Percentiles rank a stretch among this genome's conserved stretches.
Evolutionary conservation across 2,329 filamentous ascomycete species (phyloP).

Genomic region (Purpureocillium takamizusanense): DNA sequence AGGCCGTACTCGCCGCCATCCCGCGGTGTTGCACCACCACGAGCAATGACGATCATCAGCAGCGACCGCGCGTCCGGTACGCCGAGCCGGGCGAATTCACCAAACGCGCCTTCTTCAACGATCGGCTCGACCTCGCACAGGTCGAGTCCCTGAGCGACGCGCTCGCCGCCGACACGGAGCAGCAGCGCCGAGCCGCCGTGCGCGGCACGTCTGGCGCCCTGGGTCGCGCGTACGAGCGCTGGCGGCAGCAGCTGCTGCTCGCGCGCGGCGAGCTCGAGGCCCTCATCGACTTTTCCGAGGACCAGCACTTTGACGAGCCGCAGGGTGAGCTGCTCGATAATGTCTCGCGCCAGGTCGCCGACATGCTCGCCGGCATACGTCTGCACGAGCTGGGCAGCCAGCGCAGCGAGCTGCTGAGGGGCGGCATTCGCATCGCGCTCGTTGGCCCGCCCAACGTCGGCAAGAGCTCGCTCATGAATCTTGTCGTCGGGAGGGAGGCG

Average conservation of each 20-base stretch:
- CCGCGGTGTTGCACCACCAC: slow-evolving; percentile 33
- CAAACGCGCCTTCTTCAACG: slow-evolving; percentile 79
- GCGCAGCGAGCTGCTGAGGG: slow-evolving; percentile 72
- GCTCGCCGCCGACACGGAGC: slow-evolving; percentile 70
- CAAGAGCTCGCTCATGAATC: slow-evolving; percentile 89
- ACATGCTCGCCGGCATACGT: slow-evolving; percentile 53
- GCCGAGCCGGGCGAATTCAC: slow-evolving; percentile 96
- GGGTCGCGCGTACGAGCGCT: slow-evolving; percentile 68
- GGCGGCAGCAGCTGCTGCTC: slow-evolving; percentile 68
- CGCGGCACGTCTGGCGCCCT: slow-evolving; percentile 64
- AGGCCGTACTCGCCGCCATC: slow-evolving; percentile 74
- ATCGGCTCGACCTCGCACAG: slow-evolving; percentile 78
- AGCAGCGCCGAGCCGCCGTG: slow-evolving; percentile 81
- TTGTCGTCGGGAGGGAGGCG: slow-evolving; percentile 81
- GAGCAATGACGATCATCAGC: no score
- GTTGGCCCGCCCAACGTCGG: slow-evolving; percentile 89
- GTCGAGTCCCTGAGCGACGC: slow-evolving; percentile 58
- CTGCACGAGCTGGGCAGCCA: slow-evolving; percentile 69
- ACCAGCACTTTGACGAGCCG: slow-evolving; percentile 92
- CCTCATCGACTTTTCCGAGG: slow-evolving; percentile 92
- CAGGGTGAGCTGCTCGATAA: slow-evolving; percentile 61
- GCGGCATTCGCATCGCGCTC: slow-evolving; percentile 77
- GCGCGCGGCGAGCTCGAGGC: slow-evolving; percentile 90
- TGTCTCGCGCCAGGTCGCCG: slow-evolving; percentile 55
- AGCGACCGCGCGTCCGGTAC: slow-evolving; percentile 53